A percentile compares a stretch with the other conserved stretches of the same genome.
Conservation (phyloP, 78 protist species). For the Trichosphaerium sp. region DNA sequence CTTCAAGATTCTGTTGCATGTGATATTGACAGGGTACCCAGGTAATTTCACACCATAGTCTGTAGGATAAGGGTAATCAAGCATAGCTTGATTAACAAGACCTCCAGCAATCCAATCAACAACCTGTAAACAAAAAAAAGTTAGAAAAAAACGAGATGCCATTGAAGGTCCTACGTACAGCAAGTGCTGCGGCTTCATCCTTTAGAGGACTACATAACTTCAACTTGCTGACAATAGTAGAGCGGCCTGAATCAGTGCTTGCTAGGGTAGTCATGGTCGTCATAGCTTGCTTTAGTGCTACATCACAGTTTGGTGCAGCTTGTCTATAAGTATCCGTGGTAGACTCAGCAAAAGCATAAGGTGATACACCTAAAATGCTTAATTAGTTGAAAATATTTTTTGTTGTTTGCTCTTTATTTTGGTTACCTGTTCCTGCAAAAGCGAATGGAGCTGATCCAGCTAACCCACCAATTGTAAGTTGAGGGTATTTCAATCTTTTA, state of each 20-base stretch:
- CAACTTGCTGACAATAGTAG: too few relatives aligned
- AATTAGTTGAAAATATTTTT: too few relatives aligned
- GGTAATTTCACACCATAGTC: slow-evolving; percentile 8
- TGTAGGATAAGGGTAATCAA: slow-evolving; percentile 18
- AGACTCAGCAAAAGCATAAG: not conserved
- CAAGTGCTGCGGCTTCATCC: too few relatives aligned
- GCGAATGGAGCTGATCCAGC: slow-evolving; percentile 14
- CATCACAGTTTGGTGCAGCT: not conserved
- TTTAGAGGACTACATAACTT: not conserved
- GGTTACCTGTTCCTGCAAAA: too few relatives aligned
- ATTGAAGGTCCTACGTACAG: not conserved
- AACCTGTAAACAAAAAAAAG: not conserved
- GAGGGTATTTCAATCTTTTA: slow-evolving; percentile 35
- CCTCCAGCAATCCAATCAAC: too few relatives aligned
- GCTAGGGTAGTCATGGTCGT: not conserved
- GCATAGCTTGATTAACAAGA: not conserved
- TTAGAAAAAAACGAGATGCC: not conserved
- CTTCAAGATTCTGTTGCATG: slow-evolving; percentile 3
- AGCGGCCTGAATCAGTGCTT: too few relatives aligned
- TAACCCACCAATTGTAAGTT: slow-evolving; percentile 4
- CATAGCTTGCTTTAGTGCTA: not conserved
- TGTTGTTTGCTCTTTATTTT: too few relatives aligned
- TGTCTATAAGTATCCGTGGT: not conserved
- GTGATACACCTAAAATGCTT: slow-evolving; percentile 1
- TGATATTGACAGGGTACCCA: slow-evolving; percentile 11